These are phyloP conservation scores for Medakamo hakoo DNA, from an alignment of 139 green algal genomes.

Conservation along the genomic window DNA sequence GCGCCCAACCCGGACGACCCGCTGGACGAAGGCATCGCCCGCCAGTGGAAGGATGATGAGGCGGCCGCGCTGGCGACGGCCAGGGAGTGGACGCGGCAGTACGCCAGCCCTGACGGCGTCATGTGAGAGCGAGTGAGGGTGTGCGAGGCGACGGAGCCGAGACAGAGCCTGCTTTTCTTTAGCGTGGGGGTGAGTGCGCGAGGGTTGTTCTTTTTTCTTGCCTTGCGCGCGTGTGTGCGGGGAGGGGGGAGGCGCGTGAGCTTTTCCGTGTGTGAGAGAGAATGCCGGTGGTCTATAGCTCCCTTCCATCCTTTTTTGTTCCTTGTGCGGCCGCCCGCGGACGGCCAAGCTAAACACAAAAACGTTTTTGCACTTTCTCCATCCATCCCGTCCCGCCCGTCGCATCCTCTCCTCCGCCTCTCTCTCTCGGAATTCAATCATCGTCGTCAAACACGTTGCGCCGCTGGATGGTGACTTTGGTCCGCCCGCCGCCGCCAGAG, in stretches of 20 bases:
- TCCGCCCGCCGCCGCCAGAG: slow-evolving; percentile 22
- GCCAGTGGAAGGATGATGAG: slow-evolving; percentile 95
- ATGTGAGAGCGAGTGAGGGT: too few species aligned
- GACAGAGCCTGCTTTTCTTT: too few species aligned
- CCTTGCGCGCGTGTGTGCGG: too few species aligned
- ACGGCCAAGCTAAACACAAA: slow-evolving; percentile 1
- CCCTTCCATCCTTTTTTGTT: slow-evolving; percentile 1
- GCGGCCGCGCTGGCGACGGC: slow-evolving; percentile 54
- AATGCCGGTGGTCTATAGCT: neutral
- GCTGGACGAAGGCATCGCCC: slow-evolving; percentile 87
- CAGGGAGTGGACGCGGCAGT: slow-evolving; percentile 14
- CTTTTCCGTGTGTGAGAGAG: too few species aligned
- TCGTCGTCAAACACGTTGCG: slow-evolving; percentile 54
- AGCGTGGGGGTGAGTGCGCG: too few species aligned
- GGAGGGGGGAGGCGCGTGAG: too few species aligned
- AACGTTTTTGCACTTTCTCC: neutral
- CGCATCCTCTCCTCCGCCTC: neutral
- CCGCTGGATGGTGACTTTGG: slow-evolving; percentile 64
- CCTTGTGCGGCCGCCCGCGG: neutral
- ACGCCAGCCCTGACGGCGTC: too few species aligned
- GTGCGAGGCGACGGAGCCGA: too few species aligned
- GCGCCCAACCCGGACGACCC: slow-evolving; percentile 98
- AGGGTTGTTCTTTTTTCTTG: too few species aligned
- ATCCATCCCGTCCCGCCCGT: too few species aligned
- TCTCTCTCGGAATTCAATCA: slow-evolving; percentile 11